Conservation (phyloP, 352 stramenopile genomes). For the Pythium chondricola region DNA sequence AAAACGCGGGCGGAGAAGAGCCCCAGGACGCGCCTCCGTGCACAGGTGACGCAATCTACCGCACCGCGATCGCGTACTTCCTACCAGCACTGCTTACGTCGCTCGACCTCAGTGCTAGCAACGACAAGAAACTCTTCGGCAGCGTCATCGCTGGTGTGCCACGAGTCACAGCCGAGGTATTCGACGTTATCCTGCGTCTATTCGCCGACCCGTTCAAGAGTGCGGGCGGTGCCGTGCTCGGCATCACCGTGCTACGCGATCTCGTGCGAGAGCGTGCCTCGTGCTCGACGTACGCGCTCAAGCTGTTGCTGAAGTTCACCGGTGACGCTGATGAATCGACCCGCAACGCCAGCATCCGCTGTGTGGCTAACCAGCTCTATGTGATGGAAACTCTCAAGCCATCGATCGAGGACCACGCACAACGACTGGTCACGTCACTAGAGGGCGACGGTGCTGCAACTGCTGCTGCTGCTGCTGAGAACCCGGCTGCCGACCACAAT, state of each 20-base stretch:
- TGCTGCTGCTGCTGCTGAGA: no score
- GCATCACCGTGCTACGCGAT: constrained; percentile 66
- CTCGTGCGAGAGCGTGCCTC: constrained; percentile 56
- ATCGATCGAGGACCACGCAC: constrained; percentile 56
- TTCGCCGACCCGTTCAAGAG: constrained; percentile 37
- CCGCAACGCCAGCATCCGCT: constrained; percentile 65
- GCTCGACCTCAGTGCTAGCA: constrained; percentile 50
- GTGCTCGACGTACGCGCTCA: constrained; percentile 42
- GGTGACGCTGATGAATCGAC: constrained; percentile 60
- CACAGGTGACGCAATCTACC: constrained; percentile 29
- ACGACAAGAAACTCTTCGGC: constrained; percentile 69
- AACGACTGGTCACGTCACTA: constrained; percentile 52
- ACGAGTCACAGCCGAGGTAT: constrained; percentile 48
- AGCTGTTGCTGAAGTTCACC: constrained; percentile 63
- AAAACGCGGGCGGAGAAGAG: not conserved
- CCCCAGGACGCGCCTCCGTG: constrained; percentile 1
- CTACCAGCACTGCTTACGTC: constrained; percentile 32
- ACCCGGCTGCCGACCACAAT: not conserved
- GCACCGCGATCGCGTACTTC: constrained; percentile 42
- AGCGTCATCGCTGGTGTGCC: constrained; percentile 47
- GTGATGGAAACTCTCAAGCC: constrained; percentile 38
- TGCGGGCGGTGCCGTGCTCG: constrained; percentile 46
- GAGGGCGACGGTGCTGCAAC: constrained; percentile 10
- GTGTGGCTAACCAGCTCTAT: constrained; percentile 78
- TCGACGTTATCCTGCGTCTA: constrained; percentile 38